Evolutionary conservation across 352 stramenopile genomes (phyloP), one percentile per base, ranked within the genome.

Genomic region (Phytophthora kernoviae): DNA sequence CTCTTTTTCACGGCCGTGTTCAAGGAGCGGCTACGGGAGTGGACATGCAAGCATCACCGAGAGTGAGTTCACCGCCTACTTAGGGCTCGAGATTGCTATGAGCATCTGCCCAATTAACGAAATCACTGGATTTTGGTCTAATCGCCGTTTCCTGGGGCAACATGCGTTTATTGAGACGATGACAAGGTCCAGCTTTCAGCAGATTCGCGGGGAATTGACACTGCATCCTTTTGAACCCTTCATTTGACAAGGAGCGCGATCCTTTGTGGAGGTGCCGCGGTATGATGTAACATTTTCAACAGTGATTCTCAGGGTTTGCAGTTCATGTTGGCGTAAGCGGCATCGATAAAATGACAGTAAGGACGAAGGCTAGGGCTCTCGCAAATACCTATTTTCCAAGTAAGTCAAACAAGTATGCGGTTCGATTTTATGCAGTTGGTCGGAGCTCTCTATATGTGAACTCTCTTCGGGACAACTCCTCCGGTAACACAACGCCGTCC

Each of bases 21-120:
- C n/a, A n/a, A n/a, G n/a, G n/a, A n/a, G n/a, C n/a, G n/a, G n/a
- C n/a, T n/a, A n/a, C n/a, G n/a, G n/a, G n/a, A n/a, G n/a, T n/a
- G n/a, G n/a, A n/a, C n/a, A n/a, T n/a, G n/a, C n/a, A n/a, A n/a
- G n/a, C n/a, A n/a, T n/a, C n/a, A 39, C 40, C 7, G 48, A 65
- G 14, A 65, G 57, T 14, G 55, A 63, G 37, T 52, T 64, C 24
- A 48, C 47, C 17, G 40, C 47, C 0, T 58, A 59, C 18, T 39
- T 53, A 30, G 48, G 57, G 3, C 48, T 65, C 1, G 57, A 58
- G n/a, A 58, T 65, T 24, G 41, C 32, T 0, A 54, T 58, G 48
- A 37, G 33, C 10, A 18, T 65, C 8, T 65, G 57, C 8, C 33
- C 41, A 2, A 4, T 58, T 18, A 65, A 54, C 24, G 47, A 58